Evolutionary conservation across 164 flowering plant genomes (phyloP).

Genomic region (Liriodendron chinense): DNA sequence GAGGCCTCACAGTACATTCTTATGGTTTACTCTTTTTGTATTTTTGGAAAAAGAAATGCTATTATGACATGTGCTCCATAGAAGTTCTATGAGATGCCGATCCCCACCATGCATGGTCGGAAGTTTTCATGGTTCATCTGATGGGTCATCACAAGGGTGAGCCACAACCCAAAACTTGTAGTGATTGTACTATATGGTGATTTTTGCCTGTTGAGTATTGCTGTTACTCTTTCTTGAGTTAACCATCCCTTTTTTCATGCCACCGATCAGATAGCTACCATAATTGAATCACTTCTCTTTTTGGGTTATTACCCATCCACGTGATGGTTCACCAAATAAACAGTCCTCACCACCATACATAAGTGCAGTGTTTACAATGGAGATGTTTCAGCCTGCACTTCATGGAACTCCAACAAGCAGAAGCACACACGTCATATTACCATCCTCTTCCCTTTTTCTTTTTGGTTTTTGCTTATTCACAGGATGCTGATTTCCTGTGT

Average conservation of each 20-base stretch:
- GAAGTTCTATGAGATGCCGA: not conserved
- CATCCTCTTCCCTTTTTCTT: not conserved
- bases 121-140: not conserved
- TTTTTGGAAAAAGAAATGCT: not conserved
- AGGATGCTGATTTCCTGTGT: not conserved
- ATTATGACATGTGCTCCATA: not conserved
- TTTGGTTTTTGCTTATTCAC: not conserved
- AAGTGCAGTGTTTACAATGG: not conserved
- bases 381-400: not conserved
- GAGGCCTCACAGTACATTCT: conserved; percentile 32
- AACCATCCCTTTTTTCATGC: not conserved
- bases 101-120: not conserved
- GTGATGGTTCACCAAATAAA: not conserved
- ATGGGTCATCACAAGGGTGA: too few species aligned
- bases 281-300: too few species aligned
- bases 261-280: not conserved
- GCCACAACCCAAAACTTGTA: not conserved
- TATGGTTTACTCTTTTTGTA: not conserved
- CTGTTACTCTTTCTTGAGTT: not conserved
- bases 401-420: not conserved
- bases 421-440: not conserved
- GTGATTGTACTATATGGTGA: not conserved
- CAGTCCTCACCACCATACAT: not conserved
- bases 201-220: not conserved
- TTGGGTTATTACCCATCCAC: too few species aligned